A percentile compares a stretch with the other conserved stretches of the same genome.
Evolutionary conservation across 163 green algal genomes (phyloP).

Genomic region (Chlorella variabilis): DNA sequence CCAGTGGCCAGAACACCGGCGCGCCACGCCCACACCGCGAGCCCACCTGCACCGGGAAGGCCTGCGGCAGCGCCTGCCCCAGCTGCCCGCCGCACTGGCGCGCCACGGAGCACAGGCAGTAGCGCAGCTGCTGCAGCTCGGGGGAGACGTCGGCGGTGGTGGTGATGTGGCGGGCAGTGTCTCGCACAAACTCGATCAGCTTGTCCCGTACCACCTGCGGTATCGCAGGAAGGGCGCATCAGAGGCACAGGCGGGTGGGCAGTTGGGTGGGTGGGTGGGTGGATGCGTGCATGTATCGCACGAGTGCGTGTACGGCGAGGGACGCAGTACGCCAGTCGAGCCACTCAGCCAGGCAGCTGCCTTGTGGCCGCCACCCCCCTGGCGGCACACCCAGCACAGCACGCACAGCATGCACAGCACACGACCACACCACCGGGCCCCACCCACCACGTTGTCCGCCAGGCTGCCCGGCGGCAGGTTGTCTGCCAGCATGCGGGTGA

Average conservation of each 20-base stretch:
- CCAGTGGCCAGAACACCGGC: too few species aligned
- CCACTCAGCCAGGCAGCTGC: too few species aligned
- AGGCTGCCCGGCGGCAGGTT: conserved; percentile 53
- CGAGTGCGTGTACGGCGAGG: too few species aligned
- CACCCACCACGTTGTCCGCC: conserved; percentile 35
- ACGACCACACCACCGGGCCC: too few species aligned
- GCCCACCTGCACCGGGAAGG: conserved; percentile 36
- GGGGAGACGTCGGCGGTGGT: conserved; percentile 43
- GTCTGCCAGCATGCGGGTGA: conserved; percentile 61
- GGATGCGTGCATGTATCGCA: too few species aligned
- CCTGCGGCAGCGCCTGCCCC: conserved; percentile 25
- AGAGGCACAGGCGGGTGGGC: too few species aligned
- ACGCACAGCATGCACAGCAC: too few species aligned
- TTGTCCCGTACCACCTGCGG: conserved; percentile 48
- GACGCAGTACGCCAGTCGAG: too few species aligned
- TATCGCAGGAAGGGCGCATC: background rate
- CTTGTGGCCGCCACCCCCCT: too few species aligned
- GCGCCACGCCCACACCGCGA: too few species aligned
- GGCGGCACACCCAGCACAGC: background rate
- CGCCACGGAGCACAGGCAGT: conserved; percentile 61
- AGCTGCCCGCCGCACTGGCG: conserved; percentile 46
- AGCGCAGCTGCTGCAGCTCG: conserved; percentile 64
- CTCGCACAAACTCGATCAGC: conserved; percentile 71
- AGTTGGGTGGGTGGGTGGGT: too few species aligned
- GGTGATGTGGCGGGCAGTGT: conserved; percentile 62